Percentiles rank a stretch among this genome's conserved stretches.
Evolutionary conservation across 139 green algal species (phyloP).

Genomic region (Pedinophyceae sp.): DNA sequence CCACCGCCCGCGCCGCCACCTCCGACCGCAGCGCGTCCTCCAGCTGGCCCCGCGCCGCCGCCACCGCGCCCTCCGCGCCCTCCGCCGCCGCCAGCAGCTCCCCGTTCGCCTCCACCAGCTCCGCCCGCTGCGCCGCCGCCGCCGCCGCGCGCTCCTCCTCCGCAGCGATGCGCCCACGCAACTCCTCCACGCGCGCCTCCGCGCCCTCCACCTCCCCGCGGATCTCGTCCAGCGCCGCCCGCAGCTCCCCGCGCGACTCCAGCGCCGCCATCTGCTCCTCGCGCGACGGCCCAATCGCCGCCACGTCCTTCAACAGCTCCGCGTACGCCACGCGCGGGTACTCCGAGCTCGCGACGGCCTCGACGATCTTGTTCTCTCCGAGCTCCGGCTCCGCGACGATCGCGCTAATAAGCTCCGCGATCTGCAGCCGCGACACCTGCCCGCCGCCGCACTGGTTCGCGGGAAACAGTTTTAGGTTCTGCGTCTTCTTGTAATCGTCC

Average conservation of each 20-base stretch:
- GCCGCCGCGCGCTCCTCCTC: neutral
- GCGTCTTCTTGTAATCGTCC: slow-evolving; percentile 74
- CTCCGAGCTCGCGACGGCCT: neutral
- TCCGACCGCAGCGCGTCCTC: neutral
- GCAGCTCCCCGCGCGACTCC: neutral
- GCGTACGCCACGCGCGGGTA: neutral
- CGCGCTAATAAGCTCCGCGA: slow-evolving; percentile 67
- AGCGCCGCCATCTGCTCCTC: neutral
- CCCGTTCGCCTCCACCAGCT: neutral
- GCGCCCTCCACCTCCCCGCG: neutral
- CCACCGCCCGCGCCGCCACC: neutral
- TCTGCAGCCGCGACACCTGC: slow-evolving; percentile 61
- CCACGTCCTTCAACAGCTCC: neutral
- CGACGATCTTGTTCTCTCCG: slow-evolving; percentile 55
- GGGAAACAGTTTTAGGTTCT: slow-evolving; percentile 58
- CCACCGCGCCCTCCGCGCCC: too few species aligned
- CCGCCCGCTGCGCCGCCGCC: neutral
- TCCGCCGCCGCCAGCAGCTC: neutral
- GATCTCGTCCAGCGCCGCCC: neutral
- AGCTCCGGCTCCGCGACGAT: slow-evolving; percentile 28
- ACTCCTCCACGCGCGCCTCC: neutral
- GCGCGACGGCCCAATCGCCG: too few species aligned
- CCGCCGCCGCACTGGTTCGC: slow-evolving; percentile 66
- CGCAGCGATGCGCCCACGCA: neutral
- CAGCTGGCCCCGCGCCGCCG: too few species aligned